Percentiles rank a stretch among this genome's conserved stretches.
phyloP scores from a whole-genome alignment of 1,284 basidiomycete species.

The Melampsora allii-populina region DNA sequence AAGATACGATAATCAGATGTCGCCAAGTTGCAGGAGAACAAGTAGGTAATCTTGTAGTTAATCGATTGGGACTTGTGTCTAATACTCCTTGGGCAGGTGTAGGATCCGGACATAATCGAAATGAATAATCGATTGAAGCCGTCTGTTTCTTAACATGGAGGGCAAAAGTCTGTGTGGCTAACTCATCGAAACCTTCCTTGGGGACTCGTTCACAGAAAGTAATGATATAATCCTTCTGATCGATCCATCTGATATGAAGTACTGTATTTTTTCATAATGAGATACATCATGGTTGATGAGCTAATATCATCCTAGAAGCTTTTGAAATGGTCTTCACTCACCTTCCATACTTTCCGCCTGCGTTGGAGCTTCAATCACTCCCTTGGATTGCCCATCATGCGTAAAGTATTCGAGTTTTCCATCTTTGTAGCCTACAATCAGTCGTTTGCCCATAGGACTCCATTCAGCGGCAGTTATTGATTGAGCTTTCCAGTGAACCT shows the following conservation, averaged over 20 bases:
- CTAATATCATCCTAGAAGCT: not conserved
- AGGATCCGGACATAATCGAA: slow-evolving; percentile 8
- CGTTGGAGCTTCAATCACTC: slow-evolving; percentile 20
- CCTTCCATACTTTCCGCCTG: slow-evolving; percentile 19
- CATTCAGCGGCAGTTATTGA: slow-evolving; percentile 31
- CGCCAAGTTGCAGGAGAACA: slow-evolving; percentile 20
- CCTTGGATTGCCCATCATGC: slow-evolving; percentile 37
- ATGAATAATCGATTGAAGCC: not conserved
- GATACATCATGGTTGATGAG: not conserved
- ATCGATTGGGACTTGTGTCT: slow-evolving; percentile 2
- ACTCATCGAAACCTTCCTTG: slow-evolving; percentile 11
- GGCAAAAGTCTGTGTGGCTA: slow-evolving; percentile 12
- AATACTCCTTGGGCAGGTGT: slow-evolving; percentile 12
- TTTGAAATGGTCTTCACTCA: slow-evolving; percentile 12
- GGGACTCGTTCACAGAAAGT: slow-evolving; percentile 6
- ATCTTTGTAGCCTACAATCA: slow-evolving; percentile 23
- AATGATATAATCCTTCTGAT: slow-evolving; percentile 34
- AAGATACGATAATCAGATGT: slow-evolving; percentile 9
- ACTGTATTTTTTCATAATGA: not conserved
- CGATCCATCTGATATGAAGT: slow-evolving; percentile 38
- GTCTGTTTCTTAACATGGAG: slow-evolving; percentile 27
- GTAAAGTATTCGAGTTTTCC: slow-evolving; percentile 34
- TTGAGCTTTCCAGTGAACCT: slow-evolving; percentile 23
- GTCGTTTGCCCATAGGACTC: slow-evolving; percentile 43
- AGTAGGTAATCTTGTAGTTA: slow-evolving; percentile 1